Evolutionary conservation across 257 asterid genomes (phyloP), one percentile per base, ranked within the genome.

Genomic region (Capsicum baccatum): DNA sequence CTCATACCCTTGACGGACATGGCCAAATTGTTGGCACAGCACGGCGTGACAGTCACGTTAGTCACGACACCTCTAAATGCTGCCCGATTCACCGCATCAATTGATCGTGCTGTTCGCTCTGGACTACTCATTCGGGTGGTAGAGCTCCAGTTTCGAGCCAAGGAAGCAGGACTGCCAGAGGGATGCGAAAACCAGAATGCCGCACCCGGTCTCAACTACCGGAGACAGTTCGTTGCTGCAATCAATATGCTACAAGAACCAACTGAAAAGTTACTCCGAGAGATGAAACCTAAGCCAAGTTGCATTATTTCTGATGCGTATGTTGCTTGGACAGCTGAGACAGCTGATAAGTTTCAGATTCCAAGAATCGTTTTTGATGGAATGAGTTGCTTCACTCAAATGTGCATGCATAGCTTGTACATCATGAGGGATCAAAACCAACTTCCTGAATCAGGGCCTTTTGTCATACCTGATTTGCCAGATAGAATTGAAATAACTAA

Each of bases 91-190:
- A 67, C 52, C 15, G 76, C 76, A 67, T 48, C 76, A 37, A 67
- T 67, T 67, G 76, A 67, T 37, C 52, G 13, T 67, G 76, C 21
- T 48, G 37, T 37, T 14, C 12, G 3, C 14, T 35, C 21, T 67
- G 76, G 52, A 67, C 21, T 67, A 17, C 1, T 73, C 42, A 48
- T 73, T 48, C 59, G 80, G 39, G 80, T 73, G 19, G 42, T 48
- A 16, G 80, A 73, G 42, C 59, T 73, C 59, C 12, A n/a, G 80
- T 73, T 73, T 73, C 55, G 35, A 48, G n/a, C 11, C 12, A 48
- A 19, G 42, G 80, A 73, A 48, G 42, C 80, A 73, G 80, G 80
- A 73, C 12, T 48, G 5, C 80, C 80, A n/a, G 80, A 71, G 58
- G 80, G 80, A 8, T 47, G 80, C 6, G 58, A 71, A 71, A 71